Evolutionary conservation across 2,329 filamentous ascomycete species (phyloP), one percentile per base, ranked within the genome.

Genomic region (Fusarium sp.): DNA sequence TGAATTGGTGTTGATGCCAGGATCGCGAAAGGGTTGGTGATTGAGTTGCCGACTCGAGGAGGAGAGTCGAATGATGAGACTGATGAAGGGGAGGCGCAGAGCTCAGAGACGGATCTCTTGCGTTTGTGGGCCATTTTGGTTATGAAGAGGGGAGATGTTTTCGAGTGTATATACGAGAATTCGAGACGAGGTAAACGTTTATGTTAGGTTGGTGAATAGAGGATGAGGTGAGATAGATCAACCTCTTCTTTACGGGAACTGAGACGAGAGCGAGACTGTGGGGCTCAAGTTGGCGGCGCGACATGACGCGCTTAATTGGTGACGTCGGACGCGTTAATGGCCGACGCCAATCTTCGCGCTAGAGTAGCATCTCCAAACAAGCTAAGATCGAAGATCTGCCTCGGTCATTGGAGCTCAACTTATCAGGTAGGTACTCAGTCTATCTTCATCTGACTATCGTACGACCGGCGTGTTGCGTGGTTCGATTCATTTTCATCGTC

Each of bases 71-170:
- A 81, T 45, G 83, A 81, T 64, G 81, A 82, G 45, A 84, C 82
- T 13, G 86, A 79, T 10, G 81, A 80, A 54, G 83, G 84, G 38
- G 83, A 83, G 38, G 83, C 81, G 52, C 84, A 86, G 64, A 89
- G 81, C 77, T 89, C 87, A 26, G 87, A 87, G 60, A 86, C 84
- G 73, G 89, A 91, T 45, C 88, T 86, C 83, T 91, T 91, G 80
- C 89, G 88, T 78, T 91, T 91, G 76, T 89, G 81, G 30, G 85
- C 78, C 86, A 69, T 73, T 73, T 23, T 62, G 33, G 11, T 45
- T 17, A 20, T n/a, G 0, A 10, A 10, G 3, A 7, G 2, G 26
- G 11, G 18, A 32, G 7, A 14, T 10, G 7, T 1, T 17, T 4
- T 3, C 23, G 27, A 26, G 6, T n/a, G 15, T 26, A 33, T 18